phyloP scores from a whole-genome alignment of 2,329 filamentous ascomycete genomes.

The Monilinia fructigena region DNA sequence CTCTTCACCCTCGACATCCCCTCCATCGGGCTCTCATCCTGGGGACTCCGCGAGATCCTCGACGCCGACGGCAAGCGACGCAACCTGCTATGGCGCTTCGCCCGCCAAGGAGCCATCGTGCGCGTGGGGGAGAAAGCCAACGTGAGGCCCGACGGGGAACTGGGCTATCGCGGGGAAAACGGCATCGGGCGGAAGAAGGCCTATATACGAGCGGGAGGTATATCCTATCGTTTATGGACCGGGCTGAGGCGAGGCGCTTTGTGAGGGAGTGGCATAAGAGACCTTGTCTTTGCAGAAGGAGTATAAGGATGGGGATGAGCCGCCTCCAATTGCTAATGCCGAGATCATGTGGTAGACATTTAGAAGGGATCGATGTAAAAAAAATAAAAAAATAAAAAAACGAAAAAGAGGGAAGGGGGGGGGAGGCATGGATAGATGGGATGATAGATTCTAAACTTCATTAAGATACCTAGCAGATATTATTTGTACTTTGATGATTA shows the following conservation, averaged over 20 bases:
- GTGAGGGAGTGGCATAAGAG: constrained; percentile 52
- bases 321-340: constrained; percentile 44
- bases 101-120: constrained; percentile 28
- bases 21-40: background rate
- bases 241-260: constrained; percentile 45
- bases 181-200: constrained; percentile 11
- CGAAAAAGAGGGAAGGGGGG: no score
- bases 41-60: constrained; percentile 27
- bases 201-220: constrained; percentile 31
- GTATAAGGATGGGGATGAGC: constrained; percentile 41
- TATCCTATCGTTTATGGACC: constrained; percentile 38
- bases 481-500: background rate
- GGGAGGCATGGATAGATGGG: no score
- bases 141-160: background rate
- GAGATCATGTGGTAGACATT: constrained; percentile 49
- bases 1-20: constrained; percentile 9
- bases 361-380: background rate
- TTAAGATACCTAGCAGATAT: background rate
- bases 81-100: constrained; percentile 40
- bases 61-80: constrained; percentile 35
- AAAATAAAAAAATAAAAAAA: no score
- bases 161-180: constrained; percentile 15
- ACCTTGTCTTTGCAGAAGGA: constrained; percentile 40
- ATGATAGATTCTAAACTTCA: background rate
- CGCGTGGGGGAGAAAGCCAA: constrained; percentile 13